Conservation (phyloP, 192 early-diverging fungal species). For the Mortierella claussenii region DNA sequence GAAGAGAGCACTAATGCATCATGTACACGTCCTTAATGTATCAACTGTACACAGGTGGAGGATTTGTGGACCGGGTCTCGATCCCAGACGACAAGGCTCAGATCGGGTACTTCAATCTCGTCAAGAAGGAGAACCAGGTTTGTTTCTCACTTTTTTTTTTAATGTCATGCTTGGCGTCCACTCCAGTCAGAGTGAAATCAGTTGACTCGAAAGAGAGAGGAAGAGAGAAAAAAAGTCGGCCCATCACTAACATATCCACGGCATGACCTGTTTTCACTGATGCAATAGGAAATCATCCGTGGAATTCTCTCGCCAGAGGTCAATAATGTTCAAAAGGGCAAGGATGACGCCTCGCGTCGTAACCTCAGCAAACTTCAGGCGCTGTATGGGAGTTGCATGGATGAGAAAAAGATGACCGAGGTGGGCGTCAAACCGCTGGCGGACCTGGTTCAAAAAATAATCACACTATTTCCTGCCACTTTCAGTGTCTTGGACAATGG, state of each 20-base stretch:
- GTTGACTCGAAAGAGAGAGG: too few species aligned
- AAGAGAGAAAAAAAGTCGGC: not conserved
- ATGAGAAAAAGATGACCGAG: conserved; percentile 50
- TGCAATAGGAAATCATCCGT: conserved; percentile 54
- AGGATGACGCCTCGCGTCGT: conserved; percentile 56
- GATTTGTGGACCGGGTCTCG: conserved; percentile 59
- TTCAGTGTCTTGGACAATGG: conserved; percentile 26
- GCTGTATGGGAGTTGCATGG: conserved; percentile 67
- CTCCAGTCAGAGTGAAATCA: not conserved
- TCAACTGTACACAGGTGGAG: too few species aligned
- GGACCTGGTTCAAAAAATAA: conserved; percentile 43
- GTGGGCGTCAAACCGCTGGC: conserved; percentile 55
- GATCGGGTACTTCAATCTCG: conserved; percentile 53
- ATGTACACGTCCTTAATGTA: too few species aligned
- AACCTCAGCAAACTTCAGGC: conserved; percentile 67
- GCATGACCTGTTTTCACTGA: not conserved
- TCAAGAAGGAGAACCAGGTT: conserved; percentile 60
- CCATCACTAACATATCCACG: not conserved
- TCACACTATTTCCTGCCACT: conserved; percentile 44
- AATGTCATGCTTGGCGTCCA: not conserved
- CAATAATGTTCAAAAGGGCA: conserved; percentile 17
- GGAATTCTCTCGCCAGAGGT: conserved; percentile 62
- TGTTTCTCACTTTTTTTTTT: conserved; percentile 10
- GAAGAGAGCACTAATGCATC: too few species aligned
- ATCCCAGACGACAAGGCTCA: conserved; percentile 71